Conservation (phyloP, 805 yeast genomes). For the Lachancea dasiensis region DNA sequence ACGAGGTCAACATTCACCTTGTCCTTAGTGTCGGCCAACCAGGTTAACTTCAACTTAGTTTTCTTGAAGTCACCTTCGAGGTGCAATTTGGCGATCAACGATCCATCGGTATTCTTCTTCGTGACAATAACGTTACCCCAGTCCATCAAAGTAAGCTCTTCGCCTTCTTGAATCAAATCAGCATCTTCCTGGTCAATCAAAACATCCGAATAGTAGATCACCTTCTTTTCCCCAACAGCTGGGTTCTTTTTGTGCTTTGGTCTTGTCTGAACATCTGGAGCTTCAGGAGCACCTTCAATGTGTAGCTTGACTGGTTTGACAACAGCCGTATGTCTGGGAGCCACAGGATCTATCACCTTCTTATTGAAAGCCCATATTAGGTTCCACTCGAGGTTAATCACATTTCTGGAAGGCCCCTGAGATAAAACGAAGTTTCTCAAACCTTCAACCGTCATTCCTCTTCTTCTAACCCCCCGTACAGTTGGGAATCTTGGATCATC, state of each 20-base stretch:
- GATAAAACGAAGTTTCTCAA: slow-evolving; percentile 86
- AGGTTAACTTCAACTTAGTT: slow-evolving; percentile 89
- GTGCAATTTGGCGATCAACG: slow-evolving; percentile 72
- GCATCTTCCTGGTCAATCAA: slow-evolving; percentile 86
- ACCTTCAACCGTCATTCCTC: slow-evolving; percentile 99
- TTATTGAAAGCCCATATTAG: slow-evolving; percentile 97
- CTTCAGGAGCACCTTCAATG: slow-evolving; percentile 59
- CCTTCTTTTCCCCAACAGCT: slow-evolving; percentile 79
- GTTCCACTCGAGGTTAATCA: slow-evolving; percentile 95
- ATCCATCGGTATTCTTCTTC: slow-evolving; percentile 58
- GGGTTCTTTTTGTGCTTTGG: slow-evolving; percentile 96
- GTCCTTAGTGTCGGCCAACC: slow-evolving; percentile 84
- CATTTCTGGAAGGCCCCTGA: slow-evolving; percentile 97
- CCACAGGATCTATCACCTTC: slow-evolving; percentile 93
- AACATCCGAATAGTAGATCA: slow-evolving; percentile 55
- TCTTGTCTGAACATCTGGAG: slow-evolving; percentile 59
- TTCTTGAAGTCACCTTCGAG: slow-evolving; percentile 96
- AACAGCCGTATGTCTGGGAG: slow-evolving; percentile 92
- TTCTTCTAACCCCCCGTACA: slow-evolving; percentile 97
- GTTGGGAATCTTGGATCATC: slow-evolving; percentile 99
- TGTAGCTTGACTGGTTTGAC: slow-evolving; percentile 65
- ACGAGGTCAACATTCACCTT: slow-evolving; percentile 69
- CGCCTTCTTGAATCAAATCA: slow-evolving; percentile 66
- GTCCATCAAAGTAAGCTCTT: slow-evolving; percentile 96
- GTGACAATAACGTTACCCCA: slow-evolving; percentile 93